Conservation (phyloP, 495 filamentous ascomycete species). For the Gamarada debralockiae region DNA sequence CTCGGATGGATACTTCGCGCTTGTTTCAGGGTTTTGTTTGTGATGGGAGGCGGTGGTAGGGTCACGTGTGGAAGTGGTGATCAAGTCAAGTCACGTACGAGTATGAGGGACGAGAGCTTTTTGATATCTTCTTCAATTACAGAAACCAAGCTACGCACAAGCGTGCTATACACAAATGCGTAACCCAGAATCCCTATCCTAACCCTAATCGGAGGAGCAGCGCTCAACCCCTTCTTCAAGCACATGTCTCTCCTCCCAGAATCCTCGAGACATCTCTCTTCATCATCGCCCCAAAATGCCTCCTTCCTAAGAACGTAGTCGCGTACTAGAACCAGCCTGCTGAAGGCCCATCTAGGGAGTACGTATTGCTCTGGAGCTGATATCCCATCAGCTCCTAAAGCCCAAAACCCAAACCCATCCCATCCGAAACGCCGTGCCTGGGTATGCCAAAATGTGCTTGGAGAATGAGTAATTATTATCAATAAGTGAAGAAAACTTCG, state of each 20-base stretch:
- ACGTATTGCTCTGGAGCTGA: background rate
- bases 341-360: slow-evolving; percentile 17
- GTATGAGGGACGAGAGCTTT: background rate
- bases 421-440: slow-evolving; percentile 21
- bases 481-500: slow-evolving; percentile 9
- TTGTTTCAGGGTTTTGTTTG: background rate
- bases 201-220: slow-evolving; percentile 10
- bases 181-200: background rate
- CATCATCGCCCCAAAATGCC: background rate
- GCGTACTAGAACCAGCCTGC: slow-evolving; percentile 14
- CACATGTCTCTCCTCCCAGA: slow-evolving; percentile 16
- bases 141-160: slow-evolving; percentile 2
- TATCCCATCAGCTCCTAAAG: background rate
- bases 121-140: background rate
- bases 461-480: slow-evolving; percentile 1
- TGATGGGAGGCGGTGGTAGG: no score
- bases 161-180: background rate
- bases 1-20: background rate
- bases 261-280: slow-evolving; percentile 13
- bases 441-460: slow-evolving; percentile 9
- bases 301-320: slow-evolving; percentile 10
- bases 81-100: no score
- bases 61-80: no score
- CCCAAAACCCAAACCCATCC: background rate
- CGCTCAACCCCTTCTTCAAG: slow-evolving; percentile 11